Percentiles rank a stretch among this genome's conserved stretches.
These are phyloP conservation scores for Solanum chilense DNA, from an alignment of 257 asterid genomes.

Conservation along the genomic window DNA sequence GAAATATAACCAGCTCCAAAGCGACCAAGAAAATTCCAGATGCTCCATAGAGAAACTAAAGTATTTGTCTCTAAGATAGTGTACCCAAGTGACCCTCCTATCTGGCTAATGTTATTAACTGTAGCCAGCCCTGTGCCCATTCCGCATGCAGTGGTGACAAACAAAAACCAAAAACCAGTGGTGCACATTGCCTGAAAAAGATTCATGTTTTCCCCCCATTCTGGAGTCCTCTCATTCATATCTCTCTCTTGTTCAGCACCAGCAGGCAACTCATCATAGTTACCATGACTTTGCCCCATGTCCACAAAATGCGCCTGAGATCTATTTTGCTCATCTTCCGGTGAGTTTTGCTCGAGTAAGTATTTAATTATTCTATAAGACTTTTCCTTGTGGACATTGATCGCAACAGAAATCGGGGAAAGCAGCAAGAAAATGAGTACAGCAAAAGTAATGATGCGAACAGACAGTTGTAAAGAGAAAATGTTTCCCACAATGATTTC, in stretches of 20 bases:
- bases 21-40: slow-evolving; percentile 85
- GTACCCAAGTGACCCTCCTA: slow-evolving; percentile 82
- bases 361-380: slow-evolving; percentile 40
- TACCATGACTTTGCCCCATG: slow-evolving; percentile 22
- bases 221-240: slow-evolving; percentile 6
- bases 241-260: slow-evolving; percentile 27
- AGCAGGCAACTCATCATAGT: slow-evolving; percentile 26
- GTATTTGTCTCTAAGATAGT: slow-evolving; percentile 40
- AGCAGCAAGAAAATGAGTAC: slow-evolving; percentile 48
- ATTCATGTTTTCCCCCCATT: slow-evolving; percentile 31
- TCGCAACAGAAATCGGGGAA: slow-evolving; percentile 39
- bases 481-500: slow-evolving; percentile 48
- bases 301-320: slow-evolving; percentile 4
- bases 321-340: slow-evolving; percentile 14
- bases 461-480: slow-evolving; percentile 22
- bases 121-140: slow-evolving; percentile 96
- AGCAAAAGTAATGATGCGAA: slow-evolving; percentile 28
- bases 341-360: slow-evolving; percentile 68
- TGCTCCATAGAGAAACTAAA: slow-evolving; percentile 84
- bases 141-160: slow-evolving; percentile 69
- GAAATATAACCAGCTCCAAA: slow-evolving; percentile 79
- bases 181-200: slow-evolving; percentile 54
- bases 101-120: slow-evolving; percentile 84
- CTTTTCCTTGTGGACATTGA: slow-evolving; percentile 50
- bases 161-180: slow-evolving; percentile 71